Conservation (phyloP, 2,329 filamentous ascomycete species). For the Dothideomycetes sp. region DNA sequence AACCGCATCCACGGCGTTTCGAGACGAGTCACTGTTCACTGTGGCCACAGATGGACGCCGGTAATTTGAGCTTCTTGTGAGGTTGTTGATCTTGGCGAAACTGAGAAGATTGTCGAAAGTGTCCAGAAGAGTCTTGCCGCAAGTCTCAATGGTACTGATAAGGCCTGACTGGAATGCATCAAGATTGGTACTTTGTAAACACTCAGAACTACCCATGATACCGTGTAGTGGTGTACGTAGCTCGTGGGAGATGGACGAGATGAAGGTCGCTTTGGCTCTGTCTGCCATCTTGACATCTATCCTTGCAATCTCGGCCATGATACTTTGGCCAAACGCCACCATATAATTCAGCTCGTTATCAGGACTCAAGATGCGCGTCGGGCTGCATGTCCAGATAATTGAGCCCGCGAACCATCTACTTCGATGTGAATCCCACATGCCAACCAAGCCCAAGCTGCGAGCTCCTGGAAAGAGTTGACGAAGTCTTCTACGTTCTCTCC, state of each 20-base stretch:
- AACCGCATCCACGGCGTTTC: neutral
- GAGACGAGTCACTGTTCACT: neutral
- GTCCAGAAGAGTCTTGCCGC: conserved; percentile 29
- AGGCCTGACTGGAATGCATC: conserved; percentile 35
- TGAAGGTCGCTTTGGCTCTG: conserved; percentile 27
- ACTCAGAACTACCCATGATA: conserved; percentile 37
- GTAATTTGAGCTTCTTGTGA: conserved; percentile 8
- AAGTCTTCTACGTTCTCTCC: conserved; percentile 7
- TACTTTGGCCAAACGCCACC: conserved; percentile 31
- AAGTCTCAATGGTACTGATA: conserved; percentile 33
- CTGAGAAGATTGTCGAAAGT: conserved; percentile 30
- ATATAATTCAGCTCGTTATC: conserved; percentile 34
- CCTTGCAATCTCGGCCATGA: conserved; percentile 31
- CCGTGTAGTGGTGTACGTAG: conserved; percentile 22
- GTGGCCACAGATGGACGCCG: conserved; percentile 1
- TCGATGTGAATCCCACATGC: conserved; percentile 37
- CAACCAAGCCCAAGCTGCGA: conserved; percentile 38
- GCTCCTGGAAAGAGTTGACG: conserved; percentile 31
- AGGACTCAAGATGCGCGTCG: conserved; percentile 27
- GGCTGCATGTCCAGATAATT: conserved; percentile 34
- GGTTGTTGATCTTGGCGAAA: conserved; percentile 33
- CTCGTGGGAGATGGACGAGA: conserved; percentile 10
- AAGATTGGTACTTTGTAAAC: conserved; percentile 35
- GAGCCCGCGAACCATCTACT: conserved; percentile 16
- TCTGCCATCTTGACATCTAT: conserved; percentile 33